Evolutionary conservation across 441 rosid species (phyloP), one percentile per base, ranked within the genome.

Genomic region (Bocquillonia castaneifolia): DNA sequence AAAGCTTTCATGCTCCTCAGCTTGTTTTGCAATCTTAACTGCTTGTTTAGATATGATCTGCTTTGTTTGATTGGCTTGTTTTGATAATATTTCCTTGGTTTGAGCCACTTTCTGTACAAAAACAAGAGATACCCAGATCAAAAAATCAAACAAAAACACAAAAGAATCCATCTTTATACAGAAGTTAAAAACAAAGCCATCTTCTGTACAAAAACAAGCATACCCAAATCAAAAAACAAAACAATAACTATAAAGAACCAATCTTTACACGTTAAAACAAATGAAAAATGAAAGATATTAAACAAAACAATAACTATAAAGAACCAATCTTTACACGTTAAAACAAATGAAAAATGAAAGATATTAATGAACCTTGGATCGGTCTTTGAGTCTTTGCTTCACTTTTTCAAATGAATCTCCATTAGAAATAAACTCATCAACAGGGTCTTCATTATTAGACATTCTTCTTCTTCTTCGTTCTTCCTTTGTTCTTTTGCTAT

Each of bases 11-110:
- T 93, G 99, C 72, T 88, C 93, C 81, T 89, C 96, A 0, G 96
- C 99, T 82, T 85, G 92, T 77, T 87, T 91, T 31, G 93, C 99
- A 66, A 93, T 89, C 92, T 88, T 93, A 70, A 82, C 85, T 1
- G 96, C 99, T 55, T 93, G 96, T 76, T 93, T 89, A 52, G 99
- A 89, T 45, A 93, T 64, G 47, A 89, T 88, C 85, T 88, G 80
- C 57, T 88, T 88, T 5, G 97, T 93, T 61, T 90, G 86, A 51
- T 84, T 85, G 20, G 92, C 92, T 77, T 81, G 91, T 74, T 88
- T 86, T 51, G 97, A 88, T 59, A 89, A 59, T 15, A 89, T 80
- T 78, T 91, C 97, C 85, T 86, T 88, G 23, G 92, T 90, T 52
- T 86, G 85, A 66, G 77, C 91, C 78, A 90, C 96, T 85, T 81